Evolutionary conservation across 75 land plant species (phyloP).

Genomic region (Pinus albicaulis): DNA sequence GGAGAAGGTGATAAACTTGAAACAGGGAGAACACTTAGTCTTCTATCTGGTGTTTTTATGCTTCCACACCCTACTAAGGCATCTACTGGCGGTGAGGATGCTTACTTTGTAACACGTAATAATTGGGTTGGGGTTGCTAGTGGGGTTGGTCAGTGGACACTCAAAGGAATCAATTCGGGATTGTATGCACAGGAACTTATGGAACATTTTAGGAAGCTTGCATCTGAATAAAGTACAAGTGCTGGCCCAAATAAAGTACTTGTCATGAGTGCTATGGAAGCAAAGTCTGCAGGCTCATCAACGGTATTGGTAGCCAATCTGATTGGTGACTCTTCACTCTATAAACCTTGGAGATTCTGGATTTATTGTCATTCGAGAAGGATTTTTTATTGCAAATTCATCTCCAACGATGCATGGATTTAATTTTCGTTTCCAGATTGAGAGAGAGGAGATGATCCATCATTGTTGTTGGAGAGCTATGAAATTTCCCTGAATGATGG

Average conservation of each 20-base stretch:
- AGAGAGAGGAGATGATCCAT: conserved; percentile 75
- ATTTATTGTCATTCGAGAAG: conserved; percentile 68
- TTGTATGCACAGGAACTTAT: conserved; percentile 84
- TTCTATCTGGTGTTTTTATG: conserved; percentile 59
- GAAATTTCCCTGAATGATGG: conserved; percentile 57
- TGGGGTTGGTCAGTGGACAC: conserved; percentile 94
- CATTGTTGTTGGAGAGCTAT: conserved; percentile 49
- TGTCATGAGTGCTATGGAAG: conserved; percentile 35
- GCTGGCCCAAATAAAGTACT: conserved; percentile 50
- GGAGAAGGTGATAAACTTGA: neutral
- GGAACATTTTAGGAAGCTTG: conserved; percentile 54
- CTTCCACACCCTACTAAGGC: conserved; percentile 63
- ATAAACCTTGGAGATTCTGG: conserved; percentile 93
- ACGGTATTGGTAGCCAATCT: conserved; percentile 66
- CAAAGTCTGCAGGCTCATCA: conserved; percentile 63
- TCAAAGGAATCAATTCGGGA: too few species aligned
- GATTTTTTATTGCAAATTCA: conserved; percentile 58
- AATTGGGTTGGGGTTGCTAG: conserved; percentile 93
- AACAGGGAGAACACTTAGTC: conserved; percentile 13
- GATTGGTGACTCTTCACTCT: conserved; percentile 65
- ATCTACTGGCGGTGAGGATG: conserved; percentile 91
- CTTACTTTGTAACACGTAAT: conserved; percentile 61
- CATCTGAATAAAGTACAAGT: conserved; percentile 15
- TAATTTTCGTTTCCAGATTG: conserved; percentile 80
- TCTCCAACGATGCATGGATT: conserved; percentile 77